Evolutionary conservation across 176 grass and related monocot genomes (phyloP), one percentile per base, ranked within the genome.

Genomic region (Oryza rufipogon): DNA sequence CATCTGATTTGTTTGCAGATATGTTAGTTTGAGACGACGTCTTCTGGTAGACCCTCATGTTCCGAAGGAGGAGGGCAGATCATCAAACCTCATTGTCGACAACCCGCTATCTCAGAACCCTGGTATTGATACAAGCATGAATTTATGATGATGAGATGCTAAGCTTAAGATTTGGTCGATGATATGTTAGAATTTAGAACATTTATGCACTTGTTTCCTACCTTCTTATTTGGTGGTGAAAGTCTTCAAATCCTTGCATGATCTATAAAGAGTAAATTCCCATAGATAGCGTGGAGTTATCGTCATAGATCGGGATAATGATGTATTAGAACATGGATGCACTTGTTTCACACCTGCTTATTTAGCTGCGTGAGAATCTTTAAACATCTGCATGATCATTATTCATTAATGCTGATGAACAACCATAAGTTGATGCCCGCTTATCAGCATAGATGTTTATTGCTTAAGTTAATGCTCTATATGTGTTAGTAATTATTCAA

Each of bases 101-200:
- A 96, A 99, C 82, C 97, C 97, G 26, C 91, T 99, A 13, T 99
- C 97, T 39, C 97, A 96, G 76, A 96, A 94, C 67, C 97, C 97
- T 86, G 97, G 97, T 99, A 92, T 68, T 54, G 26, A 56, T 78
- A 26, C 63, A 76, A n/a, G 33, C 58, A 70, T 33, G 14, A 76
- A 71, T 15, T 84, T 64, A 8, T 60, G 19, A 19, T 14, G 1
- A 34, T 63, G 9, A 63, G 11, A 63, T 63, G 58, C n/a, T 63
- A 23, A 63, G 2, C 9, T 63, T 63, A 19, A n/a, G 6, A 45
- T 28, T 58, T 10, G 41, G 66, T 70, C 34, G 74, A 48, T 85
- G 22, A 76, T 56, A 79, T 75, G 75, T 4, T 84, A 79, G 17
- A 75, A 79, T 13, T 6, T 84, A 75, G 17, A 75, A 79, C 17